phyloP scores from a whole-genome alignment of 805 yeast genomes.

The Candida hungchunana region DNA sequence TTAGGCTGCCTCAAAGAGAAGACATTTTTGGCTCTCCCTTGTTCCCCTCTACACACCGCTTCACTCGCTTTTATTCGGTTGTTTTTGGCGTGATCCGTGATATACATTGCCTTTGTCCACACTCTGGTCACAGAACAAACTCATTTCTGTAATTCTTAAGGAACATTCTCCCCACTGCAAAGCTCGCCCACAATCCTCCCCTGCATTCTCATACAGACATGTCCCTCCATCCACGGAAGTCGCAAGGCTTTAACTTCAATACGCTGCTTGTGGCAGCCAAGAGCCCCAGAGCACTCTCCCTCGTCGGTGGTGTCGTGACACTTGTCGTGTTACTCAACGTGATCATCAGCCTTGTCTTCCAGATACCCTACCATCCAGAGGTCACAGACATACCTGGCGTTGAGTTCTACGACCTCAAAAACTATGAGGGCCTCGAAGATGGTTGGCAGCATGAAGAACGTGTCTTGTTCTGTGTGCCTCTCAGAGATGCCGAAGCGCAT shows the following conservation, averaged over 20 bases:
- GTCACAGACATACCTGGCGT: conserved; percentile 38
- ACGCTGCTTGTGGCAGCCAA: conserved; percentile 1
- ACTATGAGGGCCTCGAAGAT: conserved; percentile 62
- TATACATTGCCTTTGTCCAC: neutral
- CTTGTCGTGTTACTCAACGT: conserved; percentile 16
- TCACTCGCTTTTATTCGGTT: neutral
- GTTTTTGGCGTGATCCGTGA: neutral
- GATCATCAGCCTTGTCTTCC: conserved; percentile 7
- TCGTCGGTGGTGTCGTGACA: conserved; percentile 15
- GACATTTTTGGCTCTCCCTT: neutral
- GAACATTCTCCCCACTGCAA: too few species aligned
- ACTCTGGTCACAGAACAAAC: neutral
- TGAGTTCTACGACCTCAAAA: conserved; percentile 67
- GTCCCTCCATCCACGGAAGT: conserved; percentile 1
- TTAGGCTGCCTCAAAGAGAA: too few species aligned
- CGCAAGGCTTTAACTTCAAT: conserved; percentile 1
- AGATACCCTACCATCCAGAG: conserved; percentile 31
- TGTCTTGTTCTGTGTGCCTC: conserved; percentile 81
- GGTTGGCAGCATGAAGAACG: conserved; percentile 85
- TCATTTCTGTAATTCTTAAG: too few species aligned
- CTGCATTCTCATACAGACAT: conserved; percentile 8
- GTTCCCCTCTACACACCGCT: too few species aligned
- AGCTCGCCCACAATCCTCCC: too few species aligned
- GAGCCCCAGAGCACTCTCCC: conserved; percentile 6
- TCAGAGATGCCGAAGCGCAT: conserved; percentile 89